Conservation (phyloP, 345 rosid genomes). For the Salix koriyanagi region DNA sequence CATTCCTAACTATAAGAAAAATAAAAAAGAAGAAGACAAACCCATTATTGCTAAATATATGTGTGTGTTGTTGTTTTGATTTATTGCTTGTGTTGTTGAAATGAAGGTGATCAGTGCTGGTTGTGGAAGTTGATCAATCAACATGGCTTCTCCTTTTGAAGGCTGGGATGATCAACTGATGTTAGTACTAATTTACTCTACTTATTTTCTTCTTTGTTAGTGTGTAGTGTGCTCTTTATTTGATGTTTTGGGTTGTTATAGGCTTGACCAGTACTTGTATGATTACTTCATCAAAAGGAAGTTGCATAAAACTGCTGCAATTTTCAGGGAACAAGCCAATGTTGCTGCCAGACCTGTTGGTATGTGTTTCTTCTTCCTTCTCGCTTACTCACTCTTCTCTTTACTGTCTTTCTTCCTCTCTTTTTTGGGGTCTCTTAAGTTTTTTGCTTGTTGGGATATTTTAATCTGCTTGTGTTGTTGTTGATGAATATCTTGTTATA, state of each 20-base stretch:
- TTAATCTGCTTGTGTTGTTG: too few species aligned
- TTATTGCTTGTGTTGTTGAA: background rate
- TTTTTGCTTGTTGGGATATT: background rate
- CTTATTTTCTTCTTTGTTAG: background rate
- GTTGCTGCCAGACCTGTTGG: slow-evolving; percentile 23
- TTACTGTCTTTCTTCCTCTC: background rate
- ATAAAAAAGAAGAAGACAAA: too few species aligned
- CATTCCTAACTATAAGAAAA: background rate
- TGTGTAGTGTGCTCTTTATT: background rate
- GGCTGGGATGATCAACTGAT: slow-evolving; percentile 13
- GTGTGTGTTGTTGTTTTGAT: background rate
- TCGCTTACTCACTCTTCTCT: background rate
- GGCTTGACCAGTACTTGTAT: slow-evolving; percentile 35
- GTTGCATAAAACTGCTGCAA: slow-evolving; percentile 27
- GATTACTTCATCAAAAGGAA: slow-evolving; percentile 38
- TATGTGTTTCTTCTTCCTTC: background rate
- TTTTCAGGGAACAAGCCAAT: slow-evolving; percentile 28
- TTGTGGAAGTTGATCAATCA: background rate
- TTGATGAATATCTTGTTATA: too few species aligned
- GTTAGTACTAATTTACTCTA: slow-evolving; percentile 1
- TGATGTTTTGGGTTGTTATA: slow-evolving; percentile 1
- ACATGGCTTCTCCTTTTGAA: background rate
- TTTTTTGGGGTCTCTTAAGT: background rate
- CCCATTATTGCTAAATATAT: too few species aligned
- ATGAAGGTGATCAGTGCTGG: background rate